A percentile compares a stretch with the other conserved stretches of the same genome.
These are phyloP conservation scores for Metschnikowia bowlesiae DNA, from an alignment of 805 yeast species.

Conservation along the genomic window DNA sequence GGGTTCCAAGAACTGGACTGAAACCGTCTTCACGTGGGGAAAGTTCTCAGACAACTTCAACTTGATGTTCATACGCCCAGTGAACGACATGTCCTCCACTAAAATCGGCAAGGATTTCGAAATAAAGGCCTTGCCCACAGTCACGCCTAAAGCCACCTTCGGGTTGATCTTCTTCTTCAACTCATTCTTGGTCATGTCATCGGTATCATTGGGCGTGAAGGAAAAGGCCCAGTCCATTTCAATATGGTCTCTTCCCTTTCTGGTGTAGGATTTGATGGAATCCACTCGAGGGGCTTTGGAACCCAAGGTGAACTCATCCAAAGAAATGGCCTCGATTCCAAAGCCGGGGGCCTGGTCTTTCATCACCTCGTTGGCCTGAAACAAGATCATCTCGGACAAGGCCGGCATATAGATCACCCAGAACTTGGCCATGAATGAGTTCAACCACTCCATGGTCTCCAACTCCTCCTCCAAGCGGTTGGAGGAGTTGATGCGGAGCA, in stretches of 20 bases:
- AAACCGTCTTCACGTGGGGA: conserved; percentile 74
- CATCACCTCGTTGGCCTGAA: conserved; percentile 61
- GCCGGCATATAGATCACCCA: conserved; percentile 92
- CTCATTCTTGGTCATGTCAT: conserved; percentile 77
- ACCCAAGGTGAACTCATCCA: conserved; percentile 78
- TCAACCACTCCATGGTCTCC: conserved; percentile 81
- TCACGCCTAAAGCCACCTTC: conserved; percentile 74
- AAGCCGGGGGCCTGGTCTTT: conserved; percentile 76
- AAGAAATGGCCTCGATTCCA: conserved; percentile 68
- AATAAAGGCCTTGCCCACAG: conserved; percentile 75
- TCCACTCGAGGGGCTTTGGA: conserved; percentile 74
- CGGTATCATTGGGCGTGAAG: conserved; percentile 77
- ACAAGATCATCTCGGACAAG: conserved; percentile 67
- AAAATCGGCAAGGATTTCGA: conserved; percentile 73
- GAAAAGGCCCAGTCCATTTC: conserved; percentile 85
- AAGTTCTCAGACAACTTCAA: conserved; percentile 58
- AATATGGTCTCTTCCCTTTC: conserved; percentile 58
- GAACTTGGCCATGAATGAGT: conserved; percentile 69
- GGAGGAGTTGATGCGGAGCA: conserved; percentile 58
- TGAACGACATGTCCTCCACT: conserved; percentile 75
- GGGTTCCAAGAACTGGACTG: conserved; percentile 70
- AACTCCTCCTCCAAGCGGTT: conserved; percentile 57
- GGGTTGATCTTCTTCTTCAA: conserved; percentile 69
- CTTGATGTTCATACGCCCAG: conserved; percentile 64
- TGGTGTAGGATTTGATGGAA: conserved; percentile 68